These are phyloP conservation scores for Diutina siamensis DNA, from an alignment of 1,139 yeast species.

Conservation along the genomic window DNA sequence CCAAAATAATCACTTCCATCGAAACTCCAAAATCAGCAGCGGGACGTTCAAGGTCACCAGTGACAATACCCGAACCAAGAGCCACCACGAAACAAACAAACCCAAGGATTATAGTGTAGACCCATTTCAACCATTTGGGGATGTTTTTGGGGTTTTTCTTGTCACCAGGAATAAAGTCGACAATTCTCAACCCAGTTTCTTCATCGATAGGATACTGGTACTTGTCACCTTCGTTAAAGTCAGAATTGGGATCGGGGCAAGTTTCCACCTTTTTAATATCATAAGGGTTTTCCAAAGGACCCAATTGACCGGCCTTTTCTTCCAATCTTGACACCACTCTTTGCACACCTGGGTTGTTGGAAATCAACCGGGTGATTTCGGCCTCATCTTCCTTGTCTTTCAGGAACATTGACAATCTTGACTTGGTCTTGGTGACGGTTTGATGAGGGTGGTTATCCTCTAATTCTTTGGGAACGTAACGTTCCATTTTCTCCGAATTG, in stretches of 20 bases:
- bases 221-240: conserved; percentile 37
- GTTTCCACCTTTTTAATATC: conserved; percentile 29
- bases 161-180: conserved; percentile 45
- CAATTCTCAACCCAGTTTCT: conserved; percentile 46
- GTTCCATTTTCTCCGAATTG: conserved; percentile 4
- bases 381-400: conserved; percentile 1
- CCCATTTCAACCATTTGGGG: conserved; percentile 39
- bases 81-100: conserved; percentile 47
- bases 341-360: conserved; percentile 5
- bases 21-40: conserved; percentile 38
- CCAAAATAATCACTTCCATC: conserved; percentile 42
- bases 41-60: conserved; percentile 49
- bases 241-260: conserved; percentile 24
- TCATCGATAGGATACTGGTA: conserved; percentile 51
- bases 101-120: conserved; percentile 40
- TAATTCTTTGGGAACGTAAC: neutral
- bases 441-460: neutral
- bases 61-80: conserved; percentile 47
- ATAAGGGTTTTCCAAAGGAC: conserved; percentile 43
- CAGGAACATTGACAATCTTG: conserved; percentile 3
- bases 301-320: conserved; percentile 29
- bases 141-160: conserved; percentile 48
- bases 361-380: neutral
- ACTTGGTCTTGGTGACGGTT: neutral
- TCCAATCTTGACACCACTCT: conserved; percentile 1